Evolutionary conservation across 257 asterid species (phyloP), one percentile per base, ranked within the genome.

Genomic region (Plantago major): DNA sequence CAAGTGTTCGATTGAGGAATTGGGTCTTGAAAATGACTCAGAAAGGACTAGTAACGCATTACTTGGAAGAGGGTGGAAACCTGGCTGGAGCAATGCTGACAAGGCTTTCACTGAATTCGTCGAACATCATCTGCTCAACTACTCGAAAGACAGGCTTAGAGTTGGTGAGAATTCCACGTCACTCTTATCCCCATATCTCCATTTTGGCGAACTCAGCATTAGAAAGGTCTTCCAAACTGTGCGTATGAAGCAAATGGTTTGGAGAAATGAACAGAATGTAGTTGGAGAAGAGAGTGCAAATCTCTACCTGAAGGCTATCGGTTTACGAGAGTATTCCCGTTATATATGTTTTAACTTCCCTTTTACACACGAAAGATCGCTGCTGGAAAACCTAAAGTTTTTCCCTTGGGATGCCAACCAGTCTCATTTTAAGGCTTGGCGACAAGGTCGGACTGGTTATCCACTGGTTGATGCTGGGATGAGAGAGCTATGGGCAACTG

Each of bases 401-500:
- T 92, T 92, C 79, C 99, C 99, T 13, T 92, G 99, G 97, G 73
- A 85, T 60, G 60, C 82, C 37, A 71, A 86, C 65, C 78, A 84
- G 50, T 58, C 71, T 14, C 84, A 60, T 65, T 92, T 89, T 61
- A 92, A 88, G 86, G 90, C 89, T 0, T 92, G 97, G 97, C 65
- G 95, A 49, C 97, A 92, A 70, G 98, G 96, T 3, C 79, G 90
- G 56, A 91, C 98, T 0, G 98, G 98, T 12, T 92, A 88, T 33
- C 98, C 98, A 0, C 65, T 92, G 17, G 97, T 92, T 9, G 98
- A 92, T 69, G 97, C 98, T 0, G 98, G 98, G 26, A 88, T 88
- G 97, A 82, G 97, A 60, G 95, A 92, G 69, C 90, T 92, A 10
- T 88, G 98, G 98, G 98, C 97, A 13, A 88, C 90, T 0, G 98